A percentile compares a stretch with the other conserved stretches of the same genome.
Conservation (phyloP, 2,329 filamentous ascomycete genomes). For the Xylaria digitata region DNA sequence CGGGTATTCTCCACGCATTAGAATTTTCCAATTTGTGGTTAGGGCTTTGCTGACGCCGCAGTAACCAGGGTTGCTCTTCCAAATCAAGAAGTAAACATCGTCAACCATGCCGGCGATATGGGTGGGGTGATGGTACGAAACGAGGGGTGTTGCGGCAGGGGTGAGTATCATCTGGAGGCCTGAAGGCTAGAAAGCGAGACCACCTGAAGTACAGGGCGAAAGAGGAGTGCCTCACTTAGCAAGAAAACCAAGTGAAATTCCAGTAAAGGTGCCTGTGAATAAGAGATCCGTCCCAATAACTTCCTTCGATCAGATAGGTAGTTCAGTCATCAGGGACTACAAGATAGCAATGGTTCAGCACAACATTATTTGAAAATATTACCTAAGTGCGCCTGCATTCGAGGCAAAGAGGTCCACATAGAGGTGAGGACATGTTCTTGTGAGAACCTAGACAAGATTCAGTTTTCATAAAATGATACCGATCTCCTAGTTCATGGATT, state of each 20-base stretch:
- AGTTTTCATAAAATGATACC: not conserved
- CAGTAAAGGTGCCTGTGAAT: not conserved
- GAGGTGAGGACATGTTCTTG: not conserved
- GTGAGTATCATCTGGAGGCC: not conserved
- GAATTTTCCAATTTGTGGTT: slow-evolving; percentile 19
- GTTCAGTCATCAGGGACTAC: not conserved
- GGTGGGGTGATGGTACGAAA: not conserved
- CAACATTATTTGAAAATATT: not conserved
- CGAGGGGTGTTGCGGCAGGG: slow-evolving; percentile 11
- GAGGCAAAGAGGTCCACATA: not conserved
- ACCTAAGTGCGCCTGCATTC: not conserved
- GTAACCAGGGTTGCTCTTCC: slow-evolving; percentile 17
- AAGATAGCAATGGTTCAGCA: not conserved
- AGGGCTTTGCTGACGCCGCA: slow-evolving; percentile 18
- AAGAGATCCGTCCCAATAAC: not conserved
- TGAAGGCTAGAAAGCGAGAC: not conserved
- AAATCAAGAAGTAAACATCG: slow-evolving; percentile 20
- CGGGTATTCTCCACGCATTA: slow-evolving; percentile 17
- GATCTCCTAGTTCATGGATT: not conserved
- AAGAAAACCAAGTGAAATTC: not conserved
- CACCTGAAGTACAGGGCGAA: not conserved
- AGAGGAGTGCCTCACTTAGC: not conserved
- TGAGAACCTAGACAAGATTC: not conserved
- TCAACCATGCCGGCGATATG: slow-evolving; percentile 22
- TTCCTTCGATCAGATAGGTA: not conserved